These are phyloP conservation scores for Diaporthe australafricana DNA, from an alignment of 2,329 filamentous ascomycete species.

Conservation along the genomic window DNA sequence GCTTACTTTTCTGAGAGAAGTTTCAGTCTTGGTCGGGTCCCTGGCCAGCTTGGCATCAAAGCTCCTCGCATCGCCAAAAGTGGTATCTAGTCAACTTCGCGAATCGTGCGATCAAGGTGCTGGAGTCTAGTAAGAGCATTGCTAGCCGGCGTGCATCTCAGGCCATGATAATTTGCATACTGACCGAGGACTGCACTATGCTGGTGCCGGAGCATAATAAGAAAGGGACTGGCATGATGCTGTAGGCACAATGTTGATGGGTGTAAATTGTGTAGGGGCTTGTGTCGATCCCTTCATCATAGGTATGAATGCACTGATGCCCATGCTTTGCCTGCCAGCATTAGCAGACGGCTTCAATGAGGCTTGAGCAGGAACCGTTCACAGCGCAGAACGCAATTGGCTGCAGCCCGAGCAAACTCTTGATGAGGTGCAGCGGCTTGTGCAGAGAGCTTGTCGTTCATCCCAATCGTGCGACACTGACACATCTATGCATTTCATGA, in stretches of 20 bases:
- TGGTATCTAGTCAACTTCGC: background rate
- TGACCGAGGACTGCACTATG: too few species aligned
- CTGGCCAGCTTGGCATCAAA: slow-evolving; percentile 18
- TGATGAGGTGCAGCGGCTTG: background rate
- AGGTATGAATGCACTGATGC: background rate
- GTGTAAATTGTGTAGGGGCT: background rate
- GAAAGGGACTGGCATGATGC: too few species aligned
- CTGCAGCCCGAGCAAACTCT: background rate
- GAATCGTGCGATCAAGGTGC: background rate
- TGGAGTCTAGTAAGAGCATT: too few species aligned
- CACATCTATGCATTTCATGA: slow-evolving; percentile 4
- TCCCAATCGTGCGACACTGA: slow-evolving; percentile 20
- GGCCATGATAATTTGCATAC: too few species aligned
- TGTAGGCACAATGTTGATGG: too few species aligned
- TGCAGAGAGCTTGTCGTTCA: slow-evolving; percentile 17
- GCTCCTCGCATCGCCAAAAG: background rate
- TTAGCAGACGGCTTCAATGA: background rate
- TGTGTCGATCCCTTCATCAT: background rate
- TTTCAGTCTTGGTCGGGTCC: slow-evolving; percentile 19
- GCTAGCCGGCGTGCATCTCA: background rate
- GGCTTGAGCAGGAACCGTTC: background rate
- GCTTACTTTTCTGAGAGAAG: background rate
- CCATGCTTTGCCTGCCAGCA: background rate
- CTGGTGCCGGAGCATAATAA: too few species aligned
- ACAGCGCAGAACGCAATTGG: background rate